Evolutionary conservation across 2,329 filamentous ascomycete species (phyloP).

Genomic region (Ophiosphaerella narmari): DNA sequence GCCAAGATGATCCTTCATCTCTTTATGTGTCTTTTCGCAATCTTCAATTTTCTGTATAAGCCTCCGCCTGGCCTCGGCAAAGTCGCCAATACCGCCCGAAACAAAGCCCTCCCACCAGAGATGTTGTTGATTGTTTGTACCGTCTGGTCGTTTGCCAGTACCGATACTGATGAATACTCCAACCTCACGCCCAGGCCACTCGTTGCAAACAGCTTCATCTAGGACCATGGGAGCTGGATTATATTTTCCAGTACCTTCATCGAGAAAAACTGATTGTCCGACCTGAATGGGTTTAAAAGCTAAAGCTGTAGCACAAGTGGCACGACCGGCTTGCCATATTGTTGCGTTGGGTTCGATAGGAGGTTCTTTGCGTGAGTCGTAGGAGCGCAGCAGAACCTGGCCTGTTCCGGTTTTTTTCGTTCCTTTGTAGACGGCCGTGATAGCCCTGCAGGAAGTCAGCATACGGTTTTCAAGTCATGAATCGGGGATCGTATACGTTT

Average conservation of each 20-base stretch:
- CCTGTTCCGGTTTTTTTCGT: slow-evolving; percentile 67
- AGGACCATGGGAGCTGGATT: slow-evolving; percentile 85
- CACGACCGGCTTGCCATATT: slow-evolving; percentile 95
- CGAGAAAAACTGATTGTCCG: slow-evolving; percentile 90
- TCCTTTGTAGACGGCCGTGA: slow-evolving; percentile 89
- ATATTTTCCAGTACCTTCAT: slow-evolving; percentile 89
- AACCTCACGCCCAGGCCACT: slow-evolving; percentile 92
- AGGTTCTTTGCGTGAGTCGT: slow-evolving; percentile 91
- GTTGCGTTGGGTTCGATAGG: slow-evolving; percentile 90
- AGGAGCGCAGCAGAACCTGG: slow-evolving; percentile 82
- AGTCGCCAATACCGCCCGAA: slow-evolving; percentile 73
- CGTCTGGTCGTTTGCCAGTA: slow-evolving; percentile 82
- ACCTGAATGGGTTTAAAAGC: slow-evolving; percentile 97
- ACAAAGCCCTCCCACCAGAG: slow-evolving; percentile 93
- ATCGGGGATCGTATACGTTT: slow-evolving; percentile 69
- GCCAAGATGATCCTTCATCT: slow-evolving; percentile 80
- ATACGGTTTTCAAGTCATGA: neutral
- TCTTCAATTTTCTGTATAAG: slow-evolving; percentile 93
- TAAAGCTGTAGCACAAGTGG: slow-evolving; percentile 87
- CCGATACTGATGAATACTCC: slow-evolving; percentile 92
- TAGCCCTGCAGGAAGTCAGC: slow-evolving; percentile 62
- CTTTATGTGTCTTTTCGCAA: slow-evolving; percentile 87
- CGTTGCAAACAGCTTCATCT: slow-evolving; percentile 88
- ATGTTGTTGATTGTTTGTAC: slow-evolving; percentile 69
- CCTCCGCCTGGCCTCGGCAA: slow-evolving; percentile 83